These are phyloP conservation scores for Pittosporum tobira DNA, from an alignment of 129 eudicot species.

Conservation along the genomic window DNA sequence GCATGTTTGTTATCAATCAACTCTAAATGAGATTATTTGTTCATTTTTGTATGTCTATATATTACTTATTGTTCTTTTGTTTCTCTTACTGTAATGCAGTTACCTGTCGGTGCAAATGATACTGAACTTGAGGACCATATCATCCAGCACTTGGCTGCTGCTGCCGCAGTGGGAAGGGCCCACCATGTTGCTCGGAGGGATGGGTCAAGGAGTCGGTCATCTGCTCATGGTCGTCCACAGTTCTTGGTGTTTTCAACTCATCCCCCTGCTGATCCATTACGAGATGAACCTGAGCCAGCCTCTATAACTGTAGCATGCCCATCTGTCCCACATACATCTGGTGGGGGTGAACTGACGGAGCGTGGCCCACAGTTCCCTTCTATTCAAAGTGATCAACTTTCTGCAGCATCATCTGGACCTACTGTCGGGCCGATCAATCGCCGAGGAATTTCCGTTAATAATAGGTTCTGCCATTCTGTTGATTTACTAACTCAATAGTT, in stretches of 20 bases:
- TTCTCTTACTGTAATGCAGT: constrained; percentile 23
- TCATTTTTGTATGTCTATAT: not conserved
- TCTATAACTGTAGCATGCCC: constrained; percentile 17
- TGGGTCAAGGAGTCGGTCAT: constrained; percentile 48
- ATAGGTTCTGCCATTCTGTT: constrained; percentile 41
- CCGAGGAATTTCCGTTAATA: constrained; percentile 25
- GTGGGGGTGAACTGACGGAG: constrained; percentile 19
- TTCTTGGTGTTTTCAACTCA: constrained; percentile 50
- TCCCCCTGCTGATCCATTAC: constrained; percentile 17
- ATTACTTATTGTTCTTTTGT: not conserved
- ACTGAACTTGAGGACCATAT: constrained; percentile 74
- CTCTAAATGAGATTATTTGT: not conserved
- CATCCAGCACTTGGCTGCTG: constrained; percentile 82
- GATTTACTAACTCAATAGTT: not conserved
- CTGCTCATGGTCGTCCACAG: constrained; percentile 49
- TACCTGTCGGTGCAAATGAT: constrained; percentile 54
- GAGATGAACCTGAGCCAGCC: constrained; percentile 27
- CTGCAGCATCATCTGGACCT: constrained; percentile 20
- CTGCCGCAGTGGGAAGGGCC: constrained; percentile 81
- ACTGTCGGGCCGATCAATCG: constrained; percentile 13
- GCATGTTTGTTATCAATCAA: constrained; percentile 30
- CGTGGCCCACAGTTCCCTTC: constrained; percentile 7
- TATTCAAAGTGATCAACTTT: not conserved
- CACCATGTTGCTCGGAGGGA: constrained; percentile 58
- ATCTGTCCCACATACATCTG: constrained; percentile 23